These are phyloP conservation scores for Prunus yedoensis DNA, from an alignment of 331 rosid genomes.

Conservation along the genomic window DNA sequence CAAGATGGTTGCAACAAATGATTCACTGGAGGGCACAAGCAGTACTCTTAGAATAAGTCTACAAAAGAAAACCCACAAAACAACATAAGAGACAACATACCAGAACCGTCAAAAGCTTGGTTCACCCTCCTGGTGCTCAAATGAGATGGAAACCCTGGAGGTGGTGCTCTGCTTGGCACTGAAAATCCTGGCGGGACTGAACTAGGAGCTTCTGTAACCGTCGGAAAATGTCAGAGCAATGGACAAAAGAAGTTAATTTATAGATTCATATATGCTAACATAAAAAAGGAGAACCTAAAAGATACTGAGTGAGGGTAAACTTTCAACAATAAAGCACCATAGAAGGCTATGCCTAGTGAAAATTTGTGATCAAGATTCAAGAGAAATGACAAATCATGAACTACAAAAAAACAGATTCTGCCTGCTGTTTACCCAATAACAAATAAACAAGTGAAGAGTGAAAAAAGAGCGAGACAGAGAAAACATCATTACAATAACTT, in stretches of 20 bases:
- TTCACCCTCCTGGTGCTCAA: conserved; percentile 1
- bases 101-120: conserved; percentile 9
- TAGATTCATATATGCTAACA: background rate
- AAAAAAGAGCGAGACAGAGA: background rate
- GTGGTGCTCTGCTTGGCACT: conserved; percentile 13
- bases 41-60: background rate
- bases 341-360: background rate
- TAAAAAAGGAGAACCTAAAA: background rate
- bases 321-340: background rate
- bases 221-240: background rate
- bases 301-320: background rate
- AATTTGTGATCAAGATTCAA: background rate
- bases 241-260: background rate
- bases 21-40: conserved; percentile 5
- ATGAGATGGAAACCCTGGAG: conserved; percentile 22
- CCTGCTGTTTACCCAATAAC: background rate
- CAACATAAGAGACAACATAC: background rate
- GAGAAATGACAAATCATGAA: background rate
- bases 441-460: background rate
- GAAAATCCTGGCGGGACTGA: conserved; percentile 15
- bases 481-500: background rate
- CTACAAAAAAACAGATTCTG: background rate
- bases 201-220: conserved; percentile 4
- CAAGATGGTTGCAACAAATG: background rate
- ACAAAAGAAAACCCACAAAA: background rate